Percentiles rank a stretch among this genome's conserved stretches.
Conservation (phyloP, 352 stramenopile species). For the Pythium rishiriense region DNA sequence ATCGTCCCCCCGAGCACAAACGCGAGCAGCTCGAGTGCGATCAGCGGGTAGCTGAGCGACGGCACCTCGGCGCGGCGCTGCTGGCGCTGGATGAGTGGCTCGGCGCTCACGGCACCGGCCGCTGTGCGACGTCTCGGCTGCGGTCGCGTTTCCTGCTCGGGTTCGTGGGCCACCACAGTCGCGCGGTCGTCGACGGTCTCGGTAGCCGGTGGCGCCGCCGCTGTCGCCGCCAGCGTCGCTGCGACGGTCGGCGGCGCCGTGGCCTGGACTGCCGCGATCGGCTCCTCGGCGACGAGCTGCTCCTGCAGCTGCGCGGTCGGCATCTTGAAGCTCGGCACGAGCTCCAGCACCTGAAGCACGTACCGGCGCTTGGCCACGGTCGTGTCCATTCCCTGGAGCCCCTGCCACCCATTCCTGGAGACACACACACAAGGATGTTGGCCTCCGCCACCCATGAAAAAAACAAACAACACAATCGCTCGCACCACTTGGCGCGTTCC, state of each 20-base stretch:
- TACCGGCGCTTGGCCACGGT: constrained; percentile 52
- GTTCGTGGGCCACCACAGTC: too few relatives aligned
- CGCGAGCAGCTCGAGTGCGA: constrained; percentile 26
- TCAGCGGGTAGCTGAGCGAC: constrained; percentile 21
- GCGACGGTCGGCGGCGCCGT: background rate
- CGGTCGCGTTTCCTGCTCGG: background rate
- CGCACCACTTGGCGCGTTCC: constrained; percentile 65
- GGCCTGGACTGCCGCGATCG: background rate
- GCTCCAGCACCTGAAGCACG: constrained; percentile 47
- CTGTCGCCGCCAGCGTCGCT: background rate
- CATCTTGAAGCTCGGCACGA: constrained; percentile 50
- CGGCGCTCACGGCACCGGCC: background rate
- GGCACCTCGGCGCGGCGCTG: constrained; percentile 14
- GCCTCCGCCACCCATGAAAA: too few relatives aligned
- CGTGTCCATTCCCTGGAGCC: constrained; percentile 36
- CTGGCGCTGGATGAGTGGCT: constrained; percentile 18
- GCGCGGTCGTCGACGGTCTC: background rate
- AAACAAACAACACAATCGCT: too few relatives aligned
- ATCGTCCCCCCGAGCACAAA: constrained; percentile 20
- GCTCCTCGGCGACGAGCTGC: constrained; percentile 5
- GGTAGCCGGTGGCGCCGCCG: background rate
- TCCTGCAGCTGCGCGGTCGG: constrained; percentile 17
- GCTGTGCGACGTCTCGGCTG: background rate
- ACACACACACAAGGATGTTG: too few relatives aligned
- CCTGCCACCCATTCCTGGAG: constrained; percentile 55